These are phyloP conservation scores for Vaccinium vitisidaea DNA, from an alignment of 148 eudicot species.

Conservation along the genomic window DNA sequence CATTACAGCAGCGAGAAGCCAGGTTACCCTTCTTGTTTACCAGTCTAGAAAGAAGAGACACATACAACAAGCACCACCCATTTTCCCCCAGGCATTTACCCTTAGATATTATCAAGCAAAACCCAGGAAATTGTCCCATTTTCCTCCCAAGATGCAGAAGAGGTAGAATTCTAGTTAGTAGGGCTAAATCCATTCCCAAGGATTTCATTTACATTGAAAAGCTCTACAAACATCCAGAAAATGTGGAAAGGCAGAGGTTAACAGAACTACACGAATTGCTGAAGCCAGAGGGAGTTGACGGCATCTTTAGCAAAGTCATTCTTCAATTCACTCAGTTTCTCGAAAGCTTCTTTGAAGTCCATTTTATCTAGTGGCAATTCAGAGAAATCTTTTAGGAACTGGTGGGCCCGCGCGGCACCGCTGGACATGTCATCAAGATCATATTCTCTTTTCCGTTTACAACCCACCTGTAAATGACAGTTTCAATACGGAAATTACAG, in stretches of 20 bases:
- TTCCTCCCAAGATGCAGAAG: neutral
- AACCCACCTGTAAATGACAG: constrained; percentile 43
- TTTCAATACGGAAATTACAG: neutral
- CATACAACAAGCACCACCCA: constrained; percentile 1
- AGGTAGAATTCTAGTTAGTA: neutral
- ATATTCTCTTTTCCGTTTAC: constrained; percentile 64
- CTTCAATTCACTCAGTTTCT: constrained; percentile 57
- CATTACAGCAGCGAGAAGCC: neutral
- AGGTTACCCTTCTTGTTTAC: neutral
- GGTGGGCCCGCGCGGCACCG: constrained; percentile 80
- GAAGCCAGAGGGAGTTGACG: constrained; percentile 61
- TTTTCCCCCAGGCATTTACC: neutral
- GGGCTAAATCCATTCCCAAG: neutral
- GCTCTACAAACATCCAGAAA: neutral
- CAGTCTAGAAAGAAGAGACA: neutral
- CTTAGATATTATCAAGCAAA: neutral
- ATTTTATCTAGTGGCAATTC: constrained; percentile 82
- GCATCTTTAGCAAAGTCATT: constrained; percentile 70
- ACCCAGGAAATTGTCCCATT: neutral
- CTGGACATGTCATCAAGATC: constrained; percentile 54
- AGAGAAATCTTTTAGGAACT: constrained; percentile 73
- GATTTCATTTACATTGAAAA: neutral
- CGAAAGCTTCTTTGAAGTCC: constrained; percentile 65
- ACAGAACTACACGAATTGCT: constrained; percentile 61
- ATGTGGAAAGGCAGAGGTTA: neutral